Evolutionary conservation across 2,329 filamentous ascomycete genomes (phyloP).

Genomic region (Chaetothyriales sp.): DNA sequence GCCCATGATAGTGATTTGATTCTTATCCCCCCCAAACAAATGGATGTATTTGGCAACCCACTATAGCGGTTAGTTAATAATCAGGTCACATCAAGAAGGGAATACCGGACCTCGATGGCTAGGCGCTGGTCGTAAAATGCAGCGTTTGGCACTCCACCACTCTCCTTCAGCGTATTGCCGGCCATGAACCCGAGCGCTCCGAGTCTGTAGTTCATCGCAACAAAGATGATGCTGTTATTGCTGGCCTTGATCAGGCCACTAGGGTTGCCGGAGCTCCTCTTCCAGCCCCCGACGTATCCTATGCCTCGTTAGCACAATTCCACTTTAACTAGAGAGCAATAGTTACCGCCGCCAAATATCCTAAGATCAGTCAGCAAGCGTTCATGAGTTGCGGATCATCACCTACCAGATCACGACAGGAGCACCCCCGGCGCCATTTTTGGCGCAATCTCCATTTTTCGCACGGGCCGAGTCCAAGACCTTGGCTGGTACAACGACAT

Average conservation of each 20-base stretch:
- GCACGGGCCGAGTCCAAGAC: constrained; percentile 22
- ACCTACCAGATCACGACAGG: constrained; percentile 27
- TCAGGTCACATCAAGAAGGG: not conserved
- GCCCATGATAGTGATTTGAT: constrained; percentile 38
- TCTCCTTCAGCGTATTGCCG: constrained; percentile 29
- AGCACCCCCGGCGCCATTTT: constrained; percentile 12
- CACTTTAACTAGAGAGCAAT: not conserved
- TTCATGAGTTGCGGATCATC: not conserved
- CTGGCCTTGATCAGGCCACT: constrained; percentile 31
- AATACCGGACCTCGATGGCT: not conserved
- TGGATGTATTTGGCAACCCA: constrained; percentile 45
- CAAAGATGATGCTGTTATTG: constrained; percentile 31
- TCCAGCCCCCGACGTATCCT: constrained; percentile 26
- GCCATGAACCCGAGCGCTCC: constrained; percentile 38
- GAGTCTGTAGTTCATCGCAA: constrained; percentile 36
- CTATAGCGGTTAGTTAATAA: constrained; percentile 32
- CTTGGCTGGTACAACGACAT: constrained; percentile 24
- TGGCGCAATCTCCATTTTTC: constrained; percentile 21
- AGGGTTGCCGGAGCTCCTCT: constrained; percentile 26
- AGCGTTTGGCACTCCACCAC: constrained; percentile 35
- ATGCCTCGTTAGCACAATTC: not conserved
- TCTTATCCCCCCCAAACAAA: constrained; percentile 41
- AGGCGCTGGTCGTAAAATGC: constrained; percentile 42
- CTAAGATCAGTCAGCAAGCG: constrained; percentile 5
- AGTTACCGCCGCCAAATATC: constrained; percentile 36